Evolutionary conservation across 768 basidiomycete species (phyloP).

Genomic region (Daedaleopsis nitida): DNA sequence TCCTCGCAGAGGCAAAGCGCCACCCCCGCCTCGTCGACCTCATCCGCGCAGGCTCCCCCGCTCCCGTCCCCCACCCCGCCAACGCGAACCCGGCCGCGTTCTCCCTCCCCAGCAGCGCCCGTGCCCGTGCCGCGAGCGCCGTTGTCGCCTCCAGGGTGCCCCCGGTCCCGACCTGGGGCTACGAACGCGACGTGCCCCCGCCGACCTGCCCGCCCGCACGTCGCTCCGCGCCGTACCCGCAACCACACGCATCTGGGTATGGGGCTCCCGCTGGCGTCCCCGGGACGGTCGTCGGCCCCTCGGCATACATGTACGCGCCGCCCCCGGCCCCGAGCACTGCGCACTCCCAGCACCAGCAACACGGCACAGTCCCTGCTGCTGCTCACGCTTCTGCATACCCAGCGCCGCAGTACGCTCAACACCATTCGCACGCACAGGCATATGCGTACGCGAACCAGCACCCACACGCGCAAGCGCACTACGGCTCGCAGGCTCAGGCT

Average conservation of each 20-base stretch:
- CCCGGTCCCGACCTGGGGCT: slow-evolving; percentile 15
- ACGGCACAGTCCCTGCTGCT: not conserved
- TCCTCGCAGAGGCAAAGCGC: slow-evolving; percentile 57
- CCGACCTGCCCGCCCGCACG: slow-evolving; percentile 9
- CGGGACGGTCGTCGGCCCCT: not conserved
- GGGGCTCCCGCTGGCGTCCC: not conserved
- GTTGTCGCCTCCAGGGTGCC: not conserved
- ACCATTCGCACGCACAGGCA: not conserved
- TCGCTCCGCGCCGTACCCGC: not conserved
- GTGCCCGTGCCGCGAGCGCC: slow-evolving; percentile 15
- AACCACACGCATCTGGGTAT: not conserved
- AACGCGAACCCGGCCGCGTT: not conserved
- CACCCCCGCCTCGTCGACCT: slow-evolving; percentile 54
- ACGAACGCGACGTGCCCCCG: slow-evolving; percentile 18
- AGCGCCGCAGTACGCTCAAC: not conserved
- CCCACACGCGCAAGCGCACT: no score
- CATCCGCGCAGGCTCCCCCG: slow-evolving; percentile 49
- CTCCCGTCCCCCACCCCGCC: slow-evolving; percentile 17
- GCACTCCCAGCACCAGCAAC: not conserved
- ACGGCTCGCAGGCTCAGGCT: no score
- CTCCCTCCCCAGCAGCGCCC: slow-evolving; percentile 3
- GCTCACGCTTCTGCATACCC: no score
- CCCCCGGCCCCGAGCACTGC: not conserved
- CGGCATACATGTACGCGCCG: not conserved
- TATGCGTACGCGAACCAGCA: no score